phyloP scores from a whole-genome alignment of 1,284 basidiomycete species.

The Austroboletus niveus region DNA sequence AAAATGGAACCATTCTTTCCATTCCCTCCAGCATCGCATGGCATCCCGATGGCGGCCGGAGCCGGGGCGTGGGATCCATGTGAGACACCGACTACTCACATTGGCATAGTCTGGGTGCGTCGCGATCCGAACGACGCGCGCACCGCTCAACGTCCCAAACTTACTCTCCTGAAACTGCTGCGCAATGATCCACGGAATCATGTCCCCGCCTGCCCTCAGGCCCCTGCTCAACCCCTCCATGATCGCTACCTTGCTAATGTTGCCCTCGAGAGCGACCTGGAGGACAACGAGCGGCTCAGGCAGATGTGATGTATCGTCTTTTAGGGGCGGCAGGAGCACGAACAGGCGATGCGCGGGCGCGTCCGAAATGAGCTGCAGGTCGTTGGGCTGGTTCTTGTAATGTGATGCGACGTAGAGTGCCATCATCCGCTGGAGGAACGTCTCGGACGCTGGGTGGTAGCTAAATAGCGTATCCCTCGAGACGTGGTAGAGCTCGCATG shows the following conservation, averaged over 20 bases:
- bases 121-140: conserved; percentile 90
- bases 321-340: conserved; percentile 89
- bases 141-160: conserved; percentile 91
- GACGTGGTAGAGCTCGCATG: conserved; percentile 95
- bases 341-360: conserved; percentile 97
- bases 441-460: conserved; percentile 95
- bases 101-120: conserved; percentile 95
- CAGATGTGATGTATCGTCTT: conserved; percentile 81
- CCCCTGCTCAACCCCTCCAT: conserved; percentile 84
- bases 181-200: conserved; percentile 97
- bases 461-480: conserved; percentile 96
- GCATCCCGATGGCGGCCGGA: too few species aligned
- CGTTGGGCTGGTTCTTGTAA: conserved; percentile 99
- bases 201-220: conserved; percentile 85
- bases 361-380: conserved; percentile 94
- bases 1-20: neutral
- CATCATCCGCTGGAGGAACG: conserved; percentile 99
- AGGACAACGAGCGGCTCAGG: conserved; percentile 95
- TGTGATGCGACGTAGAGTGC: conserved; percentile 95
- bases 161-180: conserved; percentile 97
- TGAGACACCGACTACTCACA: conserved; percentile 43
- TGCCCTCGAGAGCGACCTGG: conserved; percentile 95
- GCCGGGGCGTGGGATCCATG: too few species aligned
- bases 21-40: neutral
- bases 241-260: conserved; percentile 85